Evolutionary conservation across 108 stramenopile genomes (phyloP).

Genomic region (Fragilaria crotonensis): DNA sequence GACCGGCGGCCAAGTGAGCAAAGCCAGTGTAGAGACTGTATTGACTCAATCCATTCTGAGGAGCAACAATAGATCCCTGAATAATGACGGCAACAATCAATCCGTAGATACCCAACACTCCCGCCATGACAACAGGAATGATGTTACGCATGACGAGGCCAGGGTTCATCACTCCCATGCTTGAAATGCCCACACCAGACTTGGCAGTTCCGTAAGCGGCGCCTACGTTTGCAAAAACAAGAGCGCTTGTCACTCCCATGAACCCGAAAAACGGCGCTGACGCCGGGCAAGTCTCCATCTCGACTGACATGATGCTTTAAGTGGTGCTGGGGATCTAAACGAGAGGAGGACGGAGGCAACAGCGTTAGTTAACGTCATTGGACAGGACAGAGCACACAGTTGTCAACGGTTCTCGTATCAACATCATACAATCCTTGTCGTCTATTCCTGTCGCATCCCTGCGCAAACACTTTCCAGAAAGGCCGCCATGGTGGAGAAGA

Average conservation of each 20-base stretch:
- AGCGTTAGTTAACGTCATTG: not conserved
- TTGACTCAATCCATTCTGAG: slow-evolving; percentile 62
- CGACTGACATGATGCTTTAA: slow-evolving; percentile 58
- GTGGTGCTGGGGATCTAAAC: slow-evolving; percentile 4
- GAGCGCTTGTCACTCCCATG: slow-evolving; percentile 82
- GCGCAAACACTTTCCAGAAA: not conserved
- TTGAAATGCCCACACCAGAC: slow-evolving; percentile 96
- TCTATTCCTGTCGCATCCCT: not conserved
- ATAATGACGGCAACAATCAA: slow-evolving; percentile 98
- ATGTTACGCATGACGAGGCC: slow-evolving; percentile 98
- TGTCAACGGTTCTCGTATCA: not conserved
- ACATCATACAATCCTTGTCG: not conserved
- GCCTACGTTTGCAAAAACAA: slow-evolving; percentile 93
- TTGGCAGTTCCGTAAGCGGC: slow-evolving; percentile 98
- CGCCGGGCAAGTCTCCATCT: slow-evolving; percentile 90
- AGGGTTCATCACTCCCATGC: slow-evolving; percentile 99
- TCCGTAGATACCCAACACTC: slow-evolving; percentile 99
- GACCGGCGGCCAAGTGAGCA: slow-evolving; percentile 96
- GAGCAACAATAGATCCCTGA: slow-evolving; percentile 74
- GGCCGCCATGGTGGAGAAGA: not conserved
- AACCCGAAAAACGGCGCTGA: slow-evolving; percentile 89
- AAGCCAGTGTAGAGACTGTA: slow-evolving; percentile 95
- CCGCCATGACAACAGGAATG: slow-evolving; percentile 99
- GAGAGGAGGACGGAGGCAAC: not conserved
- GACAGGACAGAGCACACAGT: not conserved